Base-by-base conservation (phyloP, 2,329 filamentous ascomycete species). In the Talaromyces rugulosus region DNA sequence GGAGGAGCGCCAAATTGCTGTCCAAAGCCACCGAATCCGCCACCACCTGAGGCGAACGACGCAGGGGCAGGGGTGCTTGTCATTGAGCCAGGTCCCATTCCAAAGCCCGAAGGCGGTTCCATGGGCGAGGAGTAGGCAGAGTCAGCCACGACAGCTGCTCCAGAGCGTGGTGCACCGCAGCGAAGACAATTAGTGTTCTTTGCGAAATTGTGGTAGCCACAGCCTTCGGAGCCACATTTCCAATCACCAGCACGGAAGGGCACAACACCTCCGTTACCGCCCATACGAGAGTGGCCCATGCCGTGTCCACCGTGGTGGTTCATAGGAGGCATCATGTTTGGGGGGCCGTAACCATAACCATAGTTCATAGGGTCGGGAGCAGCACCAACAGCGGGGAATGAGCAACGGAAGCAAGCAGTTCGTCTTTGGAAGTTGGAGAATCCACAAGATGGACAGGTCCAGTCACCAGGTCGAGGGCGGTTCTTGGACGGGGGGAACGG, bases 391-490 rank as follows among this genome's bases (percentile, higher is more conserved):
- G 95, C 94, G n/a, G 95, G 94, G 87, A 96, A 99, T 1, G 93
- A 97, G 83, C 95, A 99, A 70, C 95, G 90, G 89, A 99, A 99
- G 79, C 95, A 99, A 58, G 94, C 95, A 18, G 95, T 98, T 69
- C 95, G 91, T 71, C 95, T 91, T 80, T 99, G 95, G 83, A 99
- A 99, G 84, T 99, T 99, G 71, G 92, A 97, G 81, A 99, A 99
- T 64, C 95, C 95, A 73, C 95, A 99, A 58, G 93, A 97, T 53
- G 95, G 95, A 82, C 95, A 99, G 63, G 94, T 98, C 95, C 95
- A 99, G 78, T 99, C 95, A 75, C 95, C 95, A 44, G 95, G 95
- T 62, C 95, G 90, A 65, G 95, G 95, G 51, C 95, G 89, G 79
- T 99, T 99, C 85, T 99, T 99, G 80, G 93, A 97, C 0, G 95